These are phyloP conservation scores for Gynandropsis gynandra DNA, from an alignment of 345 rosid genomes.

Conservation along the genomic window DNA sequence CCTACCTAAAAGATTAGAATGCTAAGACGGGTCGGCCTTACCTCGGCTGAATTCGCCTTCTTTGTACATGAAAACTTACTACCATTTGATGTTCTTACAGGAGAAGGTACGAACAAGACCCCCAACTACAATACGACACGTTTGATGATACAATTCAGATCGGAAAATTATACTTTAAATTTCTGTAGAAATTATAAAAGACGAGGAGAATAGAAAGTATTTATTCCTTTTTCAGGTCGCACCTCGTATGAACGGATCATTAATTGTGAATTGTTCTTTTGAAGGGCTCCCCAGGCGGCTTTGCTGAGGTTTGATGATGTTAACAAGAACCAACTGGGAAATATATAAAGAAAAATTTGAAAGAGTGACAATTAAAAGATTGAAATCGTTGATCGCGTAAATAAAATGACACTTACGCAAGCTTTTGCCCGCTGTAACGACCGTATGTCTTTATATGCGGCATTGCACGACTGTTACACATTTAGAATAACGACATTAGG, in stretches of 20 bases:
- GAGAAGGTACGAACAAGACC: constrained; percentile 62
- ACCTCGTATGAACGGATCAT: constrained; percentile 98
- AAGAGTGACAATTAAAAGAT: background rate
- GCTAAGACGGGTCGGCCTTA: constrained; percentile 9
- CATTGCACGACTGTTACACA: constrained; percentile 75
- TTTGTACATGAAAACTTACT: constrained; percentile 55
- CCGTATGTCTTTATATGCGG: constrained; percentile 91
- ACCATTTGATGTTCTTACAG: constrained; percentile 23
- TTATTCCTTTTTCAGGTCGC: constrained; percentile 7
- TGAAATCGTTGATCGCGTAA: no score
- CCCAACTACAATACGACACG: constrained; percentile 49
- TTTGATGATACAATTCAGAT: constrained; percentile 2
- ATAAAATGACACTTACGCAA: constrained; percentile 55
- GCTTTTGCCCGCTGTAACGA: constrained; percentile 70
- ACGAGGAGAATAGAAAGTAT: no score
- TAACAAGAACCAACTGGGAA: constrained; percentile 72
- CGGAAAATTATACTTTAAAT: no score
- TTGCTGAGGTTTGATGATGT: constrained; percentile 95
- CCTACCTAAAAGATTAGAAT: no score
- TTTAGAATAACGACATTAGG: no score
- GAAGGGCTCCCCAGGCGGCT: constrained; percentile 98
- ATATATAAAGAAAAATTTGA: constrained; percentile 12
- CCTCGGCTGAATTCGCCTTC: constrained; percentile 29
- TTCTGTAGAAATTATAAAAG: no score
- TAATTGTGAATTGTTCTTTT: constrained; percentile 86